phyloP scores from a whole-genome alignment of 345 rosid genomes.

The Litchi chinensis region DNA sequence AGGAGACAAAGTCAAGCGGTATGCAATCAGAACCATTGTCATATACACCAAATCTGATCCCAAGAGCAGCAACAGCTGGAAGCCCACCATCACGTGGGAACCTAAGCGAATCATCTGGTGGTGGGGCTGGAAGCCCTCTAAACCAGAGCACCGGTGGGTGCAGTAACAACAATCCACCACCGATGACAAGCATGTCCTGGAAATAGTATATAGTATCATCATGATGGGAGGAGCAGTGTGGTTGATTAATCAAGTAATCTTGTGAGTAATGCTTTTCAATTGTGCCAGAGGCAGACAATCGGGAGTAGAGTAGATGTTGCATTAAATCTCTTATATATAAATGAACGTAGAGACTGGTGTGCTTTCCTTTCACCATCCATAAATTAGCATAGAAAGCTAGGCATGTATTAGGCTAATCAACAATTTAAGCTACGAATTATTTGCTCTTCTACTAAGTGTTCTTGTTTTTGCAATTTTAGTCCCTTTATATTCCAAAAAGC shows the following conservation, averaged over 20 bases:
- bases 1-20: slow-evolving; percentile 36
- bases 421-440: background rate
- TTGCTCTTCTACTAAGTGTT: background rate
- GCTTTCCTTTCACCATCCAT: background rate
- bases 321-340: no score
- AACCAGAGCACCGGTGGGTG: slow-evolving; percentile 49
- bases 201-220: slow-evolving; percentile 19
- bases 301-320: background rate
- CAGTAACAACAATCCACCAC: slow-evolving; percentile 40
- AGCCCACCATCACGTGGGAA: slow-evolving; percentile 58
- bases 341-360: background rate
- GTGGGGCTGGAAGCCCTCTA: slow-evolving; percentile 53
- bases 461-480: background rate
- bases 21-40: slow-evolving; percentile 38
- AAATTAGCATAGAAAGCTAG: background rate
- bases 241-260: background rate
- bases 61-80: slow-evolving; percentile 34
- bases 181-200: slow-evolving; percentile 42
- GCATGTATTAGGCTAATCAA: background rate
- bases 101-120: slow-evolving; percentile 61
- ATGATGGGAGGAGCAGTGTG: background rate
- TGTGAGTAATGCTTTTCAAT: slow-evolving; percentile 1
- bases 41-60: slow-evolving; percentile 22
- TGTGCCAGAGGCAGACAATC: background rate
- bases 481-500: no score